Conservation (phyloP, 2,329 filamentous ascomycete genomes). For the Westerdykella ornata region DNA sequence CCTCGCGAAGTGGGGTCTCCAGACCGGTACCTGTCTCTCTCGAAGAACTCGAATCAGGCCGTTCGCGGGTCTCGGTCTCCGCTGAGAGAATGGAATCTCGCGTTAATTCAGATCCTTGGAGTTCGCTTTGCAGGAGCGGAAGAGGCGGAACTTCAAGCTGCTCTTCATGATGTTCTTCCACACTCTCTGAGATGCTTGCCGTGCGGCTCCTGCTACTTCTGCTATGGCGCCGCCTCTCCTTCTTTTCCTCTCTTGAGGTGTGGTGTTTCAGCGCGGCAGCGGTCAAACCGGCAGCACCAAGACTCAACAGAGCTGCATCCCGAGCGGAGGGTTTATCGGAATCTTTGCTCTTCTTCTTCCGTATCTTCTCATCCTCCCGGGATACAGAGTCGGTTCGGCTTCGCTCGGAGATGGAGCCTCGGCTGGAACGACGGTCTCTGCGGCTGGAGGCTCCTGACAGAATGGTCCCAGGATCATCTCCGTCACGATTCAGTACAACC, state of each 20-base stretch:
- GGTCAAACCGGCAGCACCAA: conserved; percentile 52
- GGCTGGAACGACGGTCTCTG: conserved; percentile 51
- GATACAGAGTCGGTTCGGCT: conserved; percentile 30
- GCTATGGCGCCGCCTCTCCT: conserved; percentile 45
- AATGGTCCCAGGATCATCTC: conserved; percentile 52
- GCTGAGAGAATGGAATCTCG: conserved; percentile 80
- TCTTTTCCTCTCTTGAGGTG: conserved; percentile 51
- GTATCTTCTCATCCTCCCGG: conserved; percentile 45
- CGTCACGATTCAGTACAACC: conserved; percentile 53
- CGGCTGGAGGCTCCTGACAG: conserved; percentile 50
- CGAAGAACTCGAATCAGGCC: conserved; percentile 61
- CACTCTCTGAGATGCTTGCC: conserved; percentile 48
- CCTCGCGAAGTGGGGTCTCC: conserved; percentile 54
- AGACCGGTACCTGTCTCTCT: conserved; percentile 38
- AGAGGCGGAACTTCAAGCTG: conserved; percentile 65
- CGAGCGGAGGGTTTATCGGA: conserved; percentile 40
- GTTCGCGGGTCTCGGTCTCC: conserved; percentile 54
- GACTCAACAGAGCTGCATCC: conserved; percentile 50
- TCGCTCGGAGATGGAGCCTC: conserved; percentile 44
- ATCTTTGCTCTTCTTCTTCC: conserved; percentile 50
- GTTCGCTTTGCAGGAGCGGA: conserved; percentile 73
- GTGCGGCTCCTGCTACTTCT: conserved; percentile 48
- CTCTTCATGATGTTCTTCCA: conserved; percentile 43
- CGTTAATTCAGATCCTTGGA: conserved; percentile 80
- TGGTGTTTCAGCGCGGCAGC: conserved; percentile 58